Evolutionary conservation across 495 filamentous ascomycete genomes (phyloP).

Genomic region (Aspergillus conjunctus): DNA sequence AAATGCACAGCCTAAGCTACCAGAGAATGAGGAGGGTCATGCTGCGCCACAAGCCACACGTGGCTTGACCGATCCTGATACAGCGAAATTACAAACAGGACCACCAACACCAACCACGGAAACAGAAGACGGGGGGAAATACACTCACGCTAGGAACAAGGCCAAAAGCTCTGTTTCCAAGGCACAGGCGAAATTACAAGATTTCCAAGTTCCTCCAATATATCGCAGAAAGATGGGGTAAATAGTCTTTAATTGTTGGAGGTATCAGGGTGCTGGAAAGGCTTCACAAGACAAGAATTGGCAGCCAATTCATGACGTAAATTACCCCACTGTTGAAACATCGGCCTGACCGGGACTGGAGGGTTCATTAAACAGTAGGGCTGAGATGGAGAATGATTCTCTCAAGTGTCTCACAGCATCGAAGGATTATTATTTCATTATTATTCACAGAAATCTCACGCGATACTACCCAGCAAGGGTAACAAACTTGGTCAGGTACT

Average conservation of each 20-base stretch:
- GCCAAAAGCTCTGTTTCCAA: neutral
- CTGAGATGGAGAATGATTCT: neutral
- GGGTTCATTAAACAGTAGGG: conserved; percentile 4
- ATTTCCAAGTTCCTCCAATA: neutral
- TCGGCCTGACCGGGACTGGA: conserved; percentile 12
- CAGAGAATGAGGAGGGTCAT: neutral
- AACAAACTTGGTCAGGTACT: too few species aligned
- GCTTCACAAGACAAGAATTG: neutral
- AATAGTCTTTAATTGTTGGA: neutral
- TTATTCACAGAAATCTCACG: too few species aligned
- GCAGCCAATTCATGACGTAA: conserved; percentile 16
- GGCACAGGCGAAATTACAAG: neutral
- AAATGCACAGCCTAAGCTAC: neutral
- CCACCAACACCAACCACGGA: neutral
- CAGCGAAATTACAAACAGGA: neutral
- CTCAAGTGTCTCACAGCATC: neutral
- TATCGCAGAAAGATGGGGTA: neutral
- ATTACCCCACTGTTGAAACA: conserved; percentile 18
- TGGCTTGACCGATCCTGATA: conserved; percentile 2
- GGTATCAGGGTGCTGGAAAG: too few species aligned
- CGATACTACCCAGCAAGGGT: too few species aligned
- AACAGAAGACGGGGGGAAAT: neutral
- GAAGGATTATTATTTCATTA: too few species aligned
- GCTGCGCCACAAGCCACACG: neutral
- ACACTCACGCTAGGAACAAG: conserved; percentile 1